Percentiles rank a stretch among this genome's conserved stretches.
phyloP scores from a whole-genome alignment of 2,329 filamentous ascomycete genomes.

The Trematosphaeria pertusa region DNA sequence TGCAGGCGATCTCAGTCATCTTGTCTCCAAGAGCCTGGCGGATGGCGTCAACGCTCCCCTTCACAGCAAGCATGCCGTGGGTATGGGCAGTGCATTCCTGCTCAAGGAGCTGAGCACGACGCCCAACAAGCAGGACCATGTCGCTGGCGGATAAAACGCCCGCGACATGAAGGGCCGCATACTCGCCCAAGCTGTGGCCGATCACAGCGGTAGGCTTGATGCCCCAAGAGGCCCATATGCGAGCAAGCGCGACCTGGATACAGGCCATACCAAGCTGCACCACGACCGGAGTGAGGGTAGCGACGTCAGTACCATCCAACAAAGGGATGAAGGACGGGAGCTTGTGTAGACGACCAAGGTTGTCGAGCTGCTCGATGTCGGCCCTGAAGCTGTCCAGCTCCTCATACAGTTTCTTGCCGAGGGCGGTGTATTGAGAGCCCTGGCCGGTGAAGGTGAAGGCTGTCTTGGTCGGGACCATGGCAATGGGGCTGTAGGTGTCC shows the following conservation, averaged over 20 bases:
- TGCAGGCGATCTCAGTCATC: conserved; percentile 69
- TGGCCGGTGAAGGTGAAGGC: conserved; percentile 62
- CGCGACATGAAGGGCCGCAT: conserved; percentile 73
- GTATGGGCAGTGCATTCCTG: conserved; percentile 70
- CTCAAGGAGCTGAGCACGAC: conserved; percentile 69
- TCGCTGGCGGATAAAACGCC: conserved; percentile 75
- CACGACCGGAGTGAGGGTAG: conserved; percentile 59
- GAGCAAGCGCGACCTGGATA: conserved; percentile 60
- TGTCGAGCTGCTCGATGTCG: conserved; percentile 59
- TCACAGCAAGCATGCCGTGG: conserved; percentile 71
- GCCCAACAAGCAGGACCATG: conserved; percentile 74
- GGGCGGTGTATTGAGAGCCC: conserved; percentile 60
- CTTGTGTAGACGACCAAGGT: conserved; percentile 53
- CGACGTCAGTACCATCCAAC: conserved; percentile 56
- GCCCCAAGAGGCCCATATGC: conserved; percentile 62
- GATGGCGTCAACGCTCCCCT: conserved; percentile 59
- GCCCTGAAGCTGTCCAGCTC: conserved; percentile 56
- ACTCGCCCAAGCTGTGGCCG: conserved; percentile 72
- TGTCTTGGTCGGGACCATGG: conserved; percentile 59
- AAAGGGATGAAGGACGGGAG: conserved; percentile 59
- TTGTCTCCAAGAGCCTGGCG: conserved; percentile 59
- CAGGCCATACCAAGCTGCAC: conserved; percentile 61
- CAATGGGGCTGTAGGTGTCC: conserved; percentile 59
- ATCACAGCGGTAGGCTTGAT: conserved; percentile 62
- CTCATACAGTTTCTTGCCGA: conserved; percentile 59